Evolutionary conservation across 192 early-diverging fungal genomes (phyloP).

Genomic region (Lobosporangium transversale): DNA sequence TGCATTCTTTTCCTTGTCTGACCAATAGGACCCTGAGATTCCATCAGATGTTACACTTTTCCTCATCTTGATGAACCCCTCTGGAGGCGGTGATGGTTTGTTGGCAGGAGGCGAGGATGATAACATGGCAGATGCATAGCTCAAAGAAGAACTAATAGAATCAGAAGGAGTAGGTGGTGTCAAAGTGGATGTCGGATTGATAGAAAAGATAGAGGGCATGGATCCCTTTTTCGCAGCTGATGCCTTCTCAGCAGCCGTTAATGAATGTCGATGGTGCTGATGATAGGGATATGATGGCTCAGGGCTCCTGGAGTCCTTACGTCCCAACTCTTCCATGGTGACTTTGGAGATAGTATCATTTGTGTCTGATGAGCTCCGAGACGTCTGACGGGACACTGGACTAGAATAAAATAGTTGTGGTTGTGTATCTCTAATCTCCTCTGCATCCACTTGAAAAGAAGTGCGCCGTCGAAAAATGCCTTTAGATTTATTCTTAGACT

Average conservation of each 20-base stretch:
- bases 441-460: not conserved
- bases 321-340: not conserved
- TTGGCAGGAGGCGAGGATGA: not conserved
- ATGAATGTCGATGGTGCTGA: constrained; percentile 1
- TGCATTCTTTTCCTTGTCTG: not conserved
- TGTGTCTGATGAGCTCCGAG: constrained; percentile 16
- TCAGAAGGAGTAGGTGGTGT: constrained; percentile 15
- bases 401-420: constrained; percentile 30
- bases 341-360: not conserved
- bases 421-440: not conserved
- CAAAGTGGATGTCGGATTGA: not conserved
- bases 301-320: constrained; percentile 7
- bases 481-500: constrained; percentile 49
- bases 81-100: constrained; percentile 14
- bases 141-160: constrained; percentile 26
- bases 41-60: constrained; percentile 46
- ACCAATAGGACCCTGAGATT: not conserved
- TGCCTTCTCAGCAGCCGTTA: constrained; percentile 19
- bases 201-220: not conserved
- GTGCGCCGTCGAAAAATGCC: constrained; percentile 38
- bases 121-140: constrained; percentile 27
- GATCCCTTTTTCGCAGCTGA: constrained; percentile 18
- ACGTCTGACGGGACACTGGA: constrained; percentile 24
- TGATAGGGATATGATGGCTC: constrained; percentile 10
- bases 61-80: constrained; percentile 20